Percentiles rank a stretch among this genome's conserved stretches.
phyloP scores from a whole-genome alignment of 139 green algal species.

The Dunaliella primolecta region DNA sequence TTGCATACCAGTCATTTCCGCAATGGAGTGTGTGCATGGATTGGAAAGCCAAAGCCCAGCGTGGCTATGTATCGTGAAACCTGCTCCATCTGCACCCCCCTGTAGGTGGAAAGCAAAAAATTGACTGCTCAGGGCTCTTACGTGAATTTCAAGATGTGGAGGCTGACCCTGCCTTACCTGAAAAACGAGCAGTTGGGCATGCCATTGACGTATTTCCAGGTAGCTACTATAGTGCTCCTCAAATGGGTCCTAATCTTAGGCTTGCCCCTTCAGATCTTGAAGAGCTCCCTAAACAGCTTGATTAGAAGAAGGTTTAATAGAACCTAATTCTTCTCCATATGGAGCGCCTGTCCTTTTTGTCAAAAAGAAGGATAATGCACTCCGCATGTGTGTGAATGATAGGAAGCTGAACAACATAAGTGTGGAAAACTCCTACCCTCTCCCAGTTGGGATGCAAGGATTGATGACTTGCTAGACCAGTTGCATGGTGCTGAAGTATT shows the following conservation, averaged over 20 bases:
- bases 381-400: conserved; percentile 51
- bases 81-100: no score
- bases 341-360: conserved; percentile 43
- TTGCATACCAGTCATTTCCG: neutral
- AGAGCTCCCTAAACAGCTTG: neutral
- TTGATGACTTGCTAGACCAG: conserved; percentile 19
- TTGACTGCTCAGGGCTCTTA: no score
- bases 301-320: conserved; percentile 22
- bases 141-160: neutral
- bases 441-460: no score
- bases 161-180: neutral
- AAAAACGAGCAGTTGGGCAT: neutral
- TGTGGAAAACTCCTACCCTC: conserved; percentile 21
- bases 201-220: neutral
- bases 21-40: neutral
- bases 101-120: no score
- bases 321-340: conserved; percentile 24
- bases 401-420: conserved; percentile 27
- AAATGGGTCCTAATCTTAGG: neutral
- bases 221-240: neutral
- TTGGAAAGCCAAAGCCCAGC: neutral
- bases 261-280: neutral
- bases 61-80: neutral
- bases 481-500: conserved; percentile 12
- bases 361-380: conserved; percentile 49